Percentiles rank a stretch among this genome's conserved stretches.
Conservation (phyloP, 768 basidiomycete genomes). For the Sarcomyxa edulis region DNA sequence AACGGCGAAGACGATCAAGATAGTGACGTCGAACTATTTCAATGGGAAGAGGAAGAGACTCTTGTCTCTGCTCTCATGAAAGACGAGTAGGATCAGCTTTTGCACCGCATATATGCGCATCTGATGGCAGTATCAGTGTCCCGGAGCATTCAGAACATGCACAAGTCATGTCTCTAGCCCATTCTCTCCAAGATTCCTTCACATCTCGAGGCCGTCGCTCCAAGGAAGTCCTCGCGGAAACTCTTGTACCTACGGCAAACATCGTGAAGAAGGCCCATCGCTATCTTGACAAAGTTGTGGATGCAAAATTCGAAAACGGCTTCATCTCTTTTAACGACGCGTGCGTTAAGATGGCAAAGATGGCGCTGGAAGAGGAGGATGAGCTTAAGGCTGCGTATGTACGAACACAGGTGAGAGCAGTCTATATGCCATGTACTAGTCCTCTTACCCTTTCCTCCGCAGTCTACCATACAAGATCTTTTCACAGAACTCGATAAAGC, state of each 20-base stretch:
- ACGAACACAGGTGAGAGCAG: slow-evolving; percentile 40
- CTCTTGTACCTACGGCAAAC: slow-evolving; percentile 43
- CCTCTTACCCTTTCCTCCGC: slow-evolving; percentile 5
- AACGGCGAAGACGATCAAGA: slow-evolving; percentile 15
- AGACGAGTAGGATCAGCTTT: slow-evolving; percentile 25
- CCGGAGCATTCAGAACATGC: slow-evolving; percentile 21
- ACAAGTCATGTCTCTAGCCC: slow-evolving; percentile 28
- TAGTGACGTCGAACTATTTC: slow-evolving; percentile 23
- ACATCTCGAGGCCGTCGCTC: slow-evolving; percentile 28
- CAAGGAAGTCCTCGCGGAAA: slow-evolving; percentile 35
- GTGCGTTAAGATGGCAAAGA: slow-evolving; percentile 46
- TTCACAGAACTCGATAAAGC: slow-evolving; percentile 43
- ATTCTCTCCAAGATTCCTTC: slow-evolving; percentile 39
- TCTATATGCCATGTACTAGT: slow-evolving; percentile 3
- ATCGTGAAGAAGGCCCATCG: slow-evolving; percentile 37
- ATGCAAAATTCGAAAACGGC: slow-evolving; percentile 32
- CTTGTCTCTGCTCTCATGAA: slow-evolving; percentile 45
- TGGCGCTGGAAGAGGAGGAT: slow-evolving; percentile 37
- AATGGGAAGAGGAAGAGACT: slow-evolving; percentile 50
- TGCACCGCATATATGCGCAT: slow-evolving; percentile 12
- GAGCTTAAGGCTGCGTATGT: slow-evolving; percentile 31
- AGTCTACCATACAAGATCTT: slow-evolving; percentile 40
- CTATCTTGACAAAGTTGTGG: slow-evolving; percentile 31
- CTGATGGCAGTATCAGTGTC: slow-evolving; percentile 13
- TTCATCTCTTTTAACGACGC: slow-evolving; percentile 50